Percentiles rank a stretch among this genome's conserved stretches.
Conservation (phyloP, 495 filamentous ascomycete species). For the Trichoderma virens region DNA sequence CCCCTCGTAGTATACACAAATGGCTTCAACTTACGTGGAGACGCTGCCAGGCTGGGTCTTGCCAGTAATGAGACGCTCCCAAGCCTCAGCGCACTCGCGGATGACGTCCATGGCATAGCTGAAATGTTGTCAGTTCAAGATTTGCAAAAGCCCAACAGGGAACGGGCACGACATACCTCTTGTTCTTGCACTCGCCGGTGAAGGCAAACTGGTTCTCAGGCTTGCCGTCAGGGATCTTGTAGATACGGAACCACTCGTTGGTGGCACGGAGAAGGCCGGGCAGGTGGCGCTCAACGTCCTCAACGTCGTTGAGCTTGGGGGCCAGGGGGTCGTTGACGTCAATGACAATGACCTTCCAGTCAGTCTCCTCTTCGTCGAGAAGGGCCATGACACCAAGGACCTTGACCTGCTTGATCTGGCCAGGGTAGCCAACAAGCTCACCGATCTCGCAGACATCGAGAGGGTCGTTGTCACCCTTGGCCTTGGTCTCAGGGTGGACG, state of each 20-base stretch:
- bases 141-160: background rate
- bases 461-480: slow-evolving; percentile 99
- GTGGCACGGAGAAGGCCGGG: slow-evolving; percentile 93
- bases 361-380: slow-evolving; percentile 98
- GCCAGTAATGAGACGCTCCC: slow-evolving; percentile 91
- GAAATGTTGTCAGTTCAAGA: slow-evolving; percentile 19
- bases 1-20: background rate
- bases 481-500: slow-evolving; percentile 97
- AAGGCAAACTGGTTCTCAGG: slow-evolving; percentile 99
- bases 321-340: slow-evolving; percentile 97
- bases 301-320: slow-evolving; percentile 93
- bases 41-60: slow-evolving; percentile 70
- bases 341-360: slow-evolving; percentile 99
- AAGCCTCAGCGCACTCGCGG: slow-evolving; percentile 91
- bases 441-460: slow-evolving; percentile 99
- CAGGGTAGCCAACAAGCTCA: slow-evolving; percentile 88
- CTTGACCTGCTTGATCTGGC: slow-evolving; percentile 99
- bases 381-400: slow-evolving; percentile 98
- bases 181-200: slow-evolving; percentile 99
- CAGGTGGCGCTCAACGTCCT: slow-evolving; percentile 98
- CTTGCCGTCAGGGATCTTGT: slow-evolving; percentile 99
- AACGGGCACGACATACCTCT: slow-evolving; percentile 52
- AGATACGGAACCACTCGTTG: slow-evolving; percentile 99
- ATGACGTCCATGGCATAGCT: slow-evolving; percentile 91
- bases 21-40: slow-evolving; percentile 57